A percentile compares a stretch with the other conserved stretches of the same genome.
phyloP scores from a whole-genome alignment of 2,329 filamentous ascomycete genomes.

The Alternaria panax region DNA sequence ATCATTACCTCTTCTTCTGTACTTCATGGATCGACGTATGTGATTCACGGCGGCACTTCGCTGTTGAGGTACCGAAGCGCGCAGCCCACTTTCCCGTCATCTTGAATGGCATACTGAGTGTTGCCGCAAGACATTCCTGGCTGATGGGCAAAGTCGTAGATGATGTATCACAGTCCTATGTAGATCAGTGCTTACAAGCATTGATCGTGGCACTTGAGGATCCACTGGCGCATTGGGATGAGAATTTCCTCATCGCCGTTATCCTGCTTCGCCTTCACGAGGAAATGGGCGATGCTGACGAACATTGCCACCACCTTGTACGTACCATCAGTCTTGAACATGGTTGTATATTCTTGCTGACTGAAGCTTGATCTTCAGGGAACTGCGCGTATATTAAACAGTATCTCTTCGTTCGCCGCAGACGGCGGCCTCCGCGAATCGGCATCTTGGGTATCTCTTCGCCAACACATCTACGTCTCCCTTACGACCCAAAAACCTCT shows the following conservation, averaged over 20 bases:
- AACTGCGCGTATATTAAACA: slow-evolving; percentile 50
- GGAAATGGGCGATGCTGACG: slow-evolving; percentile 53
- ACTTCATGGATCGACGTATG: slow-evolving; percentile 41
- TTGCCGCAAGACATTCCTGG: slow-evolving; percentile 56
- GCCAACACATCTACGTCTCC: slow-evolving; percentile 53
- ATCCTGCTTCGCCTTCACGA: slow-evolving; percentile 60
- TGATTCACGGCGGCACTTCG: slow-evolving; percentile 48
- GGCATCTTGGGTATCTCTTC: slow-evolving; percentile 52
- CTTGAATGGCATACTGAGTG: slow-evolving; percentile 56
- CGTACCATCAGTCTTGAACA: neutral
- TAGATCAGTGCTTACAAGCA: slow-evolving; percentile 56
- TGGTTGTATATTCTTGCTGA: neutral
- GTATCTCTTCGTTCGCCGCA: slow-evolving; percentile 48
- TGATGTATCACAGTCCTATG: slow-evolving; percentile 55
- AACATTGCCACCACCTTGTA: slow-evolving; percentile 50
- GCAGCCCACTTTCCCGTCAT: slow-evolving; percentile 58
- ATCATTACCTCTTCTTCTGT: slow-evolving; percentile 42
- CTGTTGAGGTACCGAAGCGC: slow-evolving; percentile 56
- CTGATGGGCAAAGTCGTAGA: slow-evolving; percentile 50
- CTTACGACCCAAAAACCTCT: slow-evolving; percentile 41
- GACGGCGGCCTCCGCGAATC: slow-evolving; percentile 53
- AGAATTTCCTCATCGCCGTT: slow-evolving; percentile 58
- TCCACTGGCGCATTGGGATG: slow-evolving; percentile 54
- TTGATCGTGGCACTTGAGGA: slow-evolving; percentile 56
- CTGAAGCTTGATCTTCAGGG: slow-evolving; percentile 14